A percentile compares a stretch with the other conserved stretches of the same genome.
Conservation (phyloP, 352 stramenopile genomes). For the Globisporangium recalcitrans region DNA sequence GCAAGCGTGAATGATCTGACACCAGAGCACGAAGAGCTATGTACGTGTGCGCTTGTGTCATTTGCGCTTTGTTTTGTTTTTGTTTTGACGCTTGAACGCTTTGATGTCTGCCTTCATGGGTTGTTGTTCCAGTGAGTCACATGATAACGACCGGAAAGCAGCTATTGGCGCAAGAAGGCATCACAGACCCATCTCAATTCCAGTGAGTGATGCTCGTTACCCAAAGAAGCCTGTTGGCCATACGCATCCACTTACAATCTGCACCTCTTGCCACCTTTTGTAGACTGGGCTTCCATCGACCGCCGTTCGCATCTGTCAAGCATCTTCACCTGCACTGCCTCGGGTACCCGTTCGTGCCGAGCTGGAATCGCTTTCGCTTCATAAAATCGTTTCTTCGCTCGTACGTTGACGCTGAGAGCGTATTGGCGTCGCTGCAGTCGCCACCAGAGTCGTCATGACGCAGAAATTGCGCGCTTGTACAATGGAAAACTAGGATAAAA, state of each 20-base stretch:
- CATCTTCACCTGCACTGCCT: constrained; percentile 75
- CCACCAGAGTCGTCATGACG: not conserved
- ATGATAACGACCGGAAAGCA: constrained; percentile 54
- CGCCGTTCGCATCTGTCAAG: constrained; percentile 63
- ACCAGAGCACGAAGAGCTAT: constrained; percentile 28
- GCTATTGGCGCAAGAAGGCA: constrained; percentile 41
- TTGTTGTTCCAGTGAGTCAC: constrained; percentile 30
- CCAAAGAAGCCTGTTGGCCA: not conserved
- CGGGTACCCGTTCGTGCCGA: constrained; percentile 49
- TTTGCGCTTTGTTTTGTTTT: too few species aligned
- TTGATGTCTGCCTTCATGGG: too few species aligned
- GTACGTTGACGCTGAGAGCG: constrained; percentile 50
- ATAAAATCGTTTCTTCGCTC: constrained; percentile 46
- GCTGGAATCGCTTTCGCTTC: constrained; percentile 61
- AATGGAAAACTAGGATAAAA: constrained; percentile 1
- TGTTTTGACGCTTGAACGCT: too few species aligned
- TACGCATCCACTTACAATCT: not conserved
- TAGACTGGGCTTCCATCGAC: constrained; percentile 70
- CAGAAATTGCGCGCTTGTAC: not conserved
- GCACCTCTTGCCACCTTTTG: not conserved
- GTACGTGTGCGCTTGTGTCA: constrained; percentile 23
- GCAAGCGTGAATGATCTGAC: constrained; percentile 44
- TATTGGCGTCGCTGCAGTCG: constrained; percentile 27
- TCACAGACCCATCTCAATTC: constrained; percentile 23
- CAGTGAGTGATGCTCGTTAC: constrained; percentile 20